Conservation (phyloP, 768 basidiomycete species). For the Leccinum truebloodii region DNA sequence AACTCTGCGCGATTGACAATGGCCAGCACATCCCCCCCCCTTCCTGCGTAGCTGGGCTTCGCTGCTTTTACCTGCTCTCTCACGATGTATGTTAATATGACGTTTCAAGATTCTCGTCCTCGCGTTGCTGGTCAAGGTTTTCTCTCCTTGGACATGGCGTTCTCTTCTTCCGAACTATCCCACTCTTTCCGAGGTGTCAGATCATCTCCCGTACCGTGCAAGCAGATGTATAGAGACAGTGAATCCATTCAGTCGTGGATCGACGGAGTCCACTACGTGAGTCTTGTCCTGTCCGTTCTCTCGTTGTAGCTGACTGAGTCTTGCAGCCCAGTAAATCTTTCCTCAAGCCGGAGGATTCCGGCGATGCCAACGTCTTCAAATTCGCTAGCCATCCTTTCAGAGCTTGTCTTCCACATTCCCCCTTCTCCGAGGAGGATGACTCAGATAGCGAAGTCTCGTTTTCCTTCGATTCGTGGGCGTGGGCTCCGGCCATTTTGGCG, state of each 20-base stretch:
- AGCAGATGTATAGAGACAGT: slow-evolving; percentile 26
- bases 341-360: slow-evolving; percentile 4
- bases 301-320: slow-evolving; percentile 1
- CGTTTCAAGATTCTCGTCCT: slow-evolving; percentile 17
- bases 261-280: slow-evolving; percentile 23
- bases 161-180: slow-evolving; percentile 14
- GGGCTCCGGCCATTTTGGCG: slow-evolving; percentile 20
- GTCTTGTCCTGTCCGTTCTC: slow-evolving; percentile 3
- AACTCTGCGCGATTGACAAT: slow-evolving; percentile 5
- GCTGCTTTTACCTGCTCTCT: slow-evolving; percentile 16
- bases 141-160: slow-evolving; percentile 12
- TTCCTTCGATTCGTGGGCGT: slow-evolving; percentile 16
- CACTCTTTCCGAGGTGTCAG: slow-evolving; percentile 1
- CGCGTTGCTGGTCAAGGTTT: slow-evolving; percentile 34
- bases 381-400: slow-evolving; percentile 25
- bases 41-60: slow-evolving; percentile 32
- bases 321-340: slow-evolving; percentile 18
- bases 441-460: slow-evolving; percentile 22
- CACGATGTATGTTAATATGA: slow-evolving; percentile 20
- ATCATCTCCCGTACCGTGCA: slow-evolving; percentile 11
- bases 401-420: slow-evolving; percentile 15
- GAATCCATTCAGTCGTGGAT: slow-evolving; percentile 32
- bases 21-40: background rate
- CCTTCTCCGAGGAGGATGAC: slow-evolving; percentile 26
- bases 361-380: slow-evolving; percentile 7